These are phyloP conservation scores for Neckera pumila DNA, from an alignment of 225 moss, liverwort and hornwort species.

Conservation along the genomic window DNA sequence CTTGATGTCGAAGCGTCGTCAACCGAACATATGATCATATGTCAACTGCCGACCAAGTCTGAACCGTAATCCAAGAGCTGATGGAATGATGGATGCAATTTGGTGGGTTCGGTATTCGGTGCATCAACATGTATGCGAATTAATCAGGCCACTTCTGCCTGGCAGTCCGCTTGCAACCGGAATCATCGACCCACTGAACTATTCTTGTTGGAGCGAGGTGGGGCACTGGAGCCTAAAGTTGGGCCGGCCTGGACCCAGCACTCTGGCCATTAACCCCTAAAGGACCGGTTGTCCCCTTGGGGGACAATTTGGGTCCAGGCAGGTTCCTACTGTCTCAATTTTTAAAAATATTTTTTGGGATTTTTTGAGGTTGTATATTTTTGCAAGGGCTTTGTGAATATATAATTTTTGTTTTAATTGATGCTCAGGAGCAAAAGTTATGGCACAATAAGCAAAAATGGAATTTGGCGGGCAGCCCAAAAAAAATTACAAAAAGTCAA, in stretches of 20 bases:
- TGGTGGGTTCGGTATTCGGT: neutral
- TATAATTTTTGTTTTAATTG: too few species aligned
- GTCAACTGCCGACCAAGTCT: neutral
- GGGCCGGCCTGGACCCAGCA: neutral
- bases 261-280: neutral
- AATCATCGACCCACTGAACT: neutral
- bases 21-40: neutral
- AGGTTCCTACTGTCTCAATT: too few species aligned
- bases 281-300: too few species aligned
- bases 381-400: too few species aligned
- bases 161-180: neutral
- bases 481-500: too few species aligned
- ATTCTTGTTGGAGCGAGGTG: neutral
- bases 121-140: neutral
- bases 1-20: neutral
- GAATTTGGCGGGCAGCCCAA: too few species aligned
- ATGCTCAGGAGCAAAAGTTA: too few species aligned
- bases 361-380: too few species aligned
- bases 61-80: neutral
- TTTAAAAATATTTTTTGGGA: too few species aligned
- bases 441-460: too few species aligned
- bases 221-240: neutral
- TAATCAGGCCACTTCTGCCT: neutral
- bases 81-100: neutral
- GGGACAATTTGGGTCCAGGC: too few species aligned